A percentile compares a stretch with the other conserved stretches of the same genome.
Evolutionary conservation across 2,329 filamentous ascomycete genomes (phyloP).

Genomic region (Xylariaceae sp.): DNA sequence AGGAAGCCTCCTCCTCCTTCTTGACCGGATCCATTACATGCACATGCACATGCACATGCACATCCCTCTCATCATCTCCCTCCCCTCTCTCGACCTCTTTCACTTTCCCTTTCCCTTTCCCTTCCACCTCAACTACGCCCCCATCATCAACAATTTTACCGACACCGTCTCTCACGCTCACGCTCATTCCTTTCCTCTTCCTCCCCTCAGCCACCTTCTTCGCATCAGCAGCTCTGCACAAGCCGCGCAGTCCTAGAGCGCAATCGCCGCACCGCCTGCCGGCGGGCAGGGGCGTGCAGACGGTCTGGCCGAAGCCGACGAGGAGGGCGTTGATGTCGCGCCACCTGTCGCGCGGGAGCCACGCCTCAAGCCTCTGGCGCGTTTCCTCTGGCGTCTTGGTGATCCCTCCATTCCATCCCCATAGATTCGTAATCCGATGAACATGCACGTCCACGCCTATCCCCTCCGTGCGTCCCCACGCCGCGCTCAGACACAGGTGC

Average conservation of each 20-base stretch:
- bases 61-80: constrained; percentile 7
- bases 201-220: constrained; percentile 55
- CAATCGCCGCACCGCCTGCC: constrained; percentile 81
- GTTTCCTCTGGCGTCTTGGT: constrained; percentile 74
- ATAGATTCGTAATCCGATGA: constrained; percentile 88
- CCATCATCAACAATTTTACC: constrained; percentile 22
- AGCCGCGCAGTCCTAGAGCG: constrained; percentile 65
- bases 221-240: constrained; percentile 69
- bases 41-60: constrained; percentile 12
- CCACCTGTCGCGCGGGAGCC: constrained; percentile 82
- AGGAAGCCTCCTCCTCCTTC: too few species aligned
- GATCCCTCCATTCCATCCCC: constrained; percentile 70
- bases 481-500: constrained; percentile 77
- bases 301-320: constrained; percentile 81
- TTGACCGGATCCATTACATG: constrained; percentile 2
- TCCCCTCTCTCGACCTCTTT: constrained; percentile 30
- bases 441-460: constrained; percentile 96
- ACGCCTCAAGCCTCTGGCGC: constrained; percentile 65
- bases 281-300: constrained; percentile 75
- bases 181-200: too few species aligned
- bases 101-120: constrained; percentile 24
- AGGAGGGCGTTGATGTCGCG: constrained; percentile 87
- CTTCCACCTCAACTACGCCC: constrained; percentile 8
- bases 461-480: constrained; percentile 58
- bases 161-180: constrained; percentile 39